phyloP scores from a whole-genome alignment of 306 rosid genomes.

The Cajanus cajan region DNA sequence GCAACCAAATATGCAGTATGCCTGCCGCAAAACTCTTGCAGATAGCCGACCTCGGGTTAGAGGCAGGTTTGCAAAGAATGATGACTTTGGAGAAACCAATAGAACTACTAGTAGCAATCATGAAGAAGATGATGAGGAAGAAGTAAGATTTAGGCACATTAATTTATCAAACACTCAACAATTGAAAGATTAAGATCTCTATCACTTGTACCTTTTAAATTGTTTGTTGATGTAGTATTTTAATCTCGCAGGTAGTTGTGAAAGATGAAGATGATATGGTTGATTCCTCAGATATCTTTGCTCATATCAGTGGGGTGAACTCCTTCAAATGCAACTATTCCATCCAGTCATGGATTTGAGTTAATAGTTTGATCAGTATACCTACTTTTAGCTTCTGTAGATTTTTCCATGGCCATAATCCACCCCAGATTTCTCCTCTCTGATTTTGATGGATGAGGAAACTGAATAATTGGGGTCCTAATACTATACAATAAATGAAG shows the following conservation, averaged over 20 bases:
- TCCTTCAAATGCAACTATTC: conserved; percentile 93
- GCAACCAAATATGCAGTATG: conserved; percentile 65
- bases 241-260: conserved; percentile 70
- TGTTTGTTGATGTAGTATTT: conserved; percentile 11
- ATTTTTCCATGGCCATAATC: conserved; percentile 63
- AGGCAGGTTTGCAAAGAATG: conserved; percentile 97
- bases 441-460: conserved; percentile 41
- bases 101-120: conserved; percentile 67
- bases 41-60: conserved; percentile 98
- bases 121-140: conserved; percentile 85
- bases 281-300: conserved; percentile 93
- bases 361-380: conserved; percentile 17
- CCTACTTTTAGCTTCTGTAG: conserved; percentile 35
- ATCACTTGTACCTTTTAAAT: background rate
- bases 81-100: conserved; percentile 67
- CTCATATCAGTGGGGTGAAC: conserved; percentile 99
- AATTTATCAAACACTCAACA: background rate
- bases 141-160: conserved; percentile 39
- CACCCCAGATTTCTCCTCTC: conserved; percentile 41
- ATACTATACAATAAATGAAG: conserved; percentile 52
- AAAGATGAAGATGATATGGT: conserved; percentile 93
- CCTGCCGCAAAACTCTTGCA: conserved; percentile 93
- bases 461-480: conserved; percentile 60
- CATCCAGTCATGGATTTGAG: conserved; percentile 87
- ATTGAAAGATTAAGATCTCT: background rate